Conservation (phyloP, 163 green algal species). For the Scenedesmus sp. region DNA sequence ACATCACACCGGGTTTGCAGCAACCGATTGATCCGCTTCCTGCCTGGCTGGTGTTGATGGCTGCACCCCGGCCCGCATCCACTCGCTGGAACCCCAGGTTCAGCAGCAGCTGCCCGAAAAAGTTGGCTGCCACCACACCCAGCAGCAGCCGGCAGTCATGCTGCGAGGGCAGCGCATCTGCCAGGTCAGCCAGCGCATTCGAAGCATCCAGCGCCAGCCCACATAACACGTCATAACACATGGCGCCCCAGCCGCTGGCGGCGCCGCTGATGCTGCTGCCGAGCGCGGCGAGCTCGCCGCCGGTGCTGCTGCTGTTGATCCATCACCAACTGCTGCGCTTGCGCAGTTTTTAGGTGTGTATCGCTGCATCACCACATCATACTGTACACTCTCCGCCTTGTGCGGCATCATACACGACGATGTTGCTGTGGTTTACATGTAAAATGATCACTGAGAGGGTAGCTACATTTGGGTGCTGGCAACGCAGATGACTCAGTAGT, state of each 20-base stretch:
- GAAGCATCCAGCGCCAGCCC: neutral
- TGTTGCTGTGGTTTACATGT: too few relatives aligned
- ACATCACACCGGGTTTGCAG: too few relatives aligned
- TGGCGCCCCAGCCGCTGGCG: neutral
- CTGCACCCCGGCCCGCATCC: neutral
- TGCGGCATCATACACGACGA: too few relatives aligned
- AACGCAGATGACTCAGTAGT: too few relatives aligned
- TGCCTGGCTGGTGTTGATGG: neutral
- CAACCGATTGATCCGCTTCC: neutral
- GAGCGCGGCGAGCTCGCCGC: neutral
- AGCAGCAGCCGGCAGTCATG: slow-evolving; percentile 17
- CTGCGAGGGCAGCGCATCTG: neutral
- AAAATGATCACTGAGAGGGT: too few relatives aligned
- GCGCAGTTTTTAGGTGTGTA: too few relatives aligned
- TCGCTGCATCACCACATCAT: too few relatives aligned
- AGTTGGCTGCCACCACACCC: slow-evolving; percentile 12
- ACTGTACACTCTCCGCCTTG: too few relatives aligned
- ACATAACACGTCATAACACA: neutral
- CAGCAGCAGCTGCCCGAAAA: slow-evolving; percentile 39
- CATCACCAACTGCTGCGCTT: too few relatives aligned
- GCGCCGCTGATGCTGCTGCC: too few relatives aligned
- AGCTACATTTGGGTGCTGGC: too few relatives aligned
- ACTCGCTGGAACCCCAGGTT: neutral
- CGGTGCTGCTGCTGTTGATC: neutral
- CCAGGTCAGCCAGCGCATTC: neutral